Conservation (phyloP, 2,329 filamentous ascomycete species). For the Dothideomycetidae sp. region DNA sequence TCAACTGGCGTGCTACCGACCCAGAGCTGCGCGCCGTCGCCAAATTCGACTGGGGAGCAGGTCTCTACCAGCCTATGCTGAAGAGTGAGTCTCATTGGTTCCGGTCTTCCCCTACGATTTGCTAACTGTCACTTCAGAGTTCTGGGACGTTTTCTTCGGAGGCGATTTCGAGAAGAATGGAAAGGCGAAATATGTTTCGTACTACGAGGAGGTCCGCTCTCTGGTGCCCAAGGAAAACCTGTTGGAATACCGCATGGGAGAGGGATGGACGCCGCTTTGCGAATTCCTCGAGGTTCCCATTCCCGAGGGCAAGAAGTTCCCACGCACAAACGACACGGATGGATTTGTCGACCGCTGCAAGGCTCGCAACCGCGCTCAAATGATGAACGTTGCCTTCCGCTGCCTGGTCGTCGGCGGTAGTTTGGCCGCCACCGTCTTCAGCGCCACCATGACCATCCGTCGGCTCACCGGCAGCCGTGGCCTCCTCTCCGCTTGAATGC, state of each 20-base stretch:
- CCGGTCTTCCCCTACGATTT: not conserved
- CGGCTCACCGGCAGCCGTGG: conserved; percentile 19
- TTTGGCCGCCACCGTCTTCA: conserved; percentile 29
- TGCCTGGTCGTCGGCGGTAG: conserved; percentile 36
- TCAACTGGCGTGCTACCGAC: conserved; percentile 53
- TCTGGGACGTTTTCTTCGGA: conserved; percentile 55
- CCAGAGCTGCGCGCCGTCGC: conserved; percentile 43
- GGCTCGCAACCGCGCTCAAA: conserved; percentile 39
- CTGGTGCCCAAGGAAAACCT: conserved; percentile 35
- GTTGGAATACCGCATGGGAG: conserved; percentile 40
- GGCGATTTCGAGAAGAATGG: conserved; percentile 52
- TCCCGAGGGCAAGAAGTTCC: conserved; percentile 35
- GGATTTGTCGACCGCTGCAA: conserved; percentile 42
- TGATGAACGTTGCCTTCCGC: conserved; percentile 40
- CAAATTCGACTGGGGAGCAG: conserved; percentile 47
- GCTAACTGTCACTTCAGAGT: conserved; percentile 27
- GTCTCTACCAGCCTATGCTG: conserved; percentile 57
- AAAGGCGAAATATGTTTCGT: conserved; percentile 46
- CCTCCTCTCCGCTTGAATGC: conserved; percentile 10
- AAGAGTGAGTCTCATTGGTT: conserved; percentile 28
- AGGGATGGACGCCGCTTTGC: conserved; percentile 41
- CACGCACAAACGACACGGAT: conserved; percentile 39
- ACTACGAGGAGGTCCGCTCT: conserved; percentile 39
- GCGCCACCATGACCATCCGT: conserved; percentile 23
- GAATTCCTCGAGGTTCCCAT: conserved; percentile 40